Percentiles rank a stretch among this genome's conserved stretches.
Conservation (phyloP, 805 yeast genomes). For the Wickerhamiella slavikovae region DNA sequence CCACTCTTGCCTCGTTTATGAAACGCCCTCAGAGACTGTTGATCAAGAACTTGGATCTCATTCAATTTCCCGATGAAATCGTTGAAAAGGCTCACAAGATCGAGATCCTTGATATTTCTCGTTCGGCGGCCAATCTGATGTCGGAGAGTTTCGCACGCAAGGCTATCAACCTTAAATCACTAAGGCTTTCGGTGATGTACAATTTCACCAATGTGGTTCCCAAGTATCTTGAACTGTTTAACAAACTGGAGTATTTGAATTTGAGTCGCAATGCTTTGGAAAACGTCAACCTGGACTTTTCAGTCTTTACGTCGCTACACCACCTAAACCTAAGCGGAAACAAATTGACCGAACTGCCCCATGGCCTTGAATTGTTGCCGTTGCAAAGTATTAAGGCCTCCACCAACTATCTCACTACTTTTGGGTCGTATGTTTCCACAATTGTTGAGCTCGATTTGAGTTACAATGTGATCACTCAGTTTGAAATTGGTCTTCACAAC, state of each 20-base stretch:
- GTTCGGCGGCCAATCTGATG: not conserved
- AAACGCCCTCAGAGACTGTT: not conserved
- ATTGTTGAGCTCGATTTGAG: constrained; percentile 50
- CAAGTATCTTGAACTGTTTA: constrained; percentile 32
- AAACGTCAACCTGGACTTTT: constrained; percentile 28
- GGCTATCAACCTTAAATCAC: not conserved
- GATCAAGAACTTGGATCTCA: not conserved
- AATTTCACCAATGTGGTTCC: not conserved
- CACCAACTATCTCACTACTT: constrained; percentile 25
- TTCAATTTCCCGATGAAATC: constrained; percentile 23
- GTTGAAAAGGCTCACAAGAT: not conserved
- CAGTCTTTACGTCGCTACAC: constrained; percentile 27
- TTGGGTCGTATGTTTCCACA: constrained; percentile 28
- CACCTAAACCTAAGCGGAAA: constrained; percentile 66
- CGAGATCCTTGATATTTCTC: not conserved
- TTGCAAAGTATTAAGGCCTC: constrained; percentile 7
- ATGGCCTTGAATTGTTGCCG: constrained; percentile 3
- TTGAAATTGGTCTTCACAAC: constrained; percentile 38
- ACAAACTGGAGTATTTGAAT: constrained; percentile 30
- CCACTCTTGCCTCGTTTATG: not conserved
- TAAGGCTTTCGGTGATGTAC: not conserved
- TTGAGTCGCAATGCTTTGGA: constrained; percentile 36
- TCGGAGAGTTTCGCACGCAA: not conserved
- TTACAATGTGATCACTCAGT: constrained; percentile 40
- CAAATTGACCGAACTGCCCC: constrained; percentile 33